phyloP scores from a whole-genome alignment of 768 basidiomycete species.

The Podaxis sp. region DNA sequence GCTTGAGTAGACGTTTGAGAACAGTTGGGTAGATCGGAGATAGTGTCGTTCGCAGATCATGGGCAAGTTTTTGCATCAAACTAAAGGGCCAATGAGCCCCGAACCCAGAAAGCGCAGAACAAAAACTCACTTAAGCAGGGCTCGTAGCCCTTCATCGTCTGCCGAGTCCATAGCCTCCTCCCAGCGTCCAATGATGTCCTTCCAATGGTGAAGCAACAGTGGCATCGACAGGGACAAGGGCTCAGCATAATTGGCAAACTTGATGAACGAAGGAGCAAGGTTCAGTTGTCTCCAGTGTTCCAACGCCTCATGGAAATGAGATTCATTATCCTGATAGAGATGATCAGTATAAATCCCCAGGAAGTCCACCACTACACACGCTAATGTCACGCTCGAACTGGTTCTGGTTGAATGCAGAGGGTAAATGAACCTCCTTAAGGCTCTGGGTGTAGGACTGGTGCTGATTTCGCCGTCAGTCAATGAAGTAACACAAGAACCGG shows the following conservation, averaged over 20 bases:
- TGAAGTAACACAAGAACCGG: not conserved
- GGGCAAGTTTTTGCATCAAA: conserved; percentile 72
- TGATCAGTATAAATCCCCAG: not conserved
- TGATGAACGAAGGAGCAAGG: conserved; percentile 70
- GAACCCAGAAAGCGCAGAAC: not conserved
- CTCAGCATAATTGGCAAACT: conserved; percentile 62
- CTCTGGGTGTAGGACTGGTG: conserved; percentile 71
- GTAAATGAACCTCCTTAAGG: conserved; percentile 70
- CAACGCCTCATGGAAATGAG: conserved; percentile 74
- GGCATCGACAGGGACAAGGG: conserved; percentile 73
- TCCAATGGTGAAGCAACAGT: conserved; percentile 77
- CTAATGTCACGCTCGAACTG: conserved; percentile 61
- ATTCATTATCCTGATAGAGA: conserved; percentile 61
- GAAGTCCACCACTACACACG: conserved; percentile 31
- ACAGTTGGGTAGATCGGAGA: conserved; percentile 59
- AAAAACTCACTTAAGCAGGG: conserved; percentile 69
- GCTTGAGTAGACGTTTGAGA: conserved; percentile 50
- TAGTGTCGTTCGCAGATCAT: conserved; percentile 80
- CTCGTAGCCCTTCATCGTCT: conserved; percentile 70
- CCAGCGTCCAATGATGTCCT: conserved; percentile 68
- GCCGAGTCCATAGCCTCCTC: conserved; percentile 49
- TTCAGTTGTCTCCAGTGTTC: conserved; percentile 80
- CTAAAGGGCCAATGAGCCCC: conserved; percentile 34
- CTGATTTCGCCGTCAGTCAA: conserved; percentile 31
- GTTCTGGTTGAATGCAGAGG: conserved; percentile 55